phyloP scores from a whole-genome alignment of 352 stramenopile species.

The Globisporangium megalacanthum region DNA sequence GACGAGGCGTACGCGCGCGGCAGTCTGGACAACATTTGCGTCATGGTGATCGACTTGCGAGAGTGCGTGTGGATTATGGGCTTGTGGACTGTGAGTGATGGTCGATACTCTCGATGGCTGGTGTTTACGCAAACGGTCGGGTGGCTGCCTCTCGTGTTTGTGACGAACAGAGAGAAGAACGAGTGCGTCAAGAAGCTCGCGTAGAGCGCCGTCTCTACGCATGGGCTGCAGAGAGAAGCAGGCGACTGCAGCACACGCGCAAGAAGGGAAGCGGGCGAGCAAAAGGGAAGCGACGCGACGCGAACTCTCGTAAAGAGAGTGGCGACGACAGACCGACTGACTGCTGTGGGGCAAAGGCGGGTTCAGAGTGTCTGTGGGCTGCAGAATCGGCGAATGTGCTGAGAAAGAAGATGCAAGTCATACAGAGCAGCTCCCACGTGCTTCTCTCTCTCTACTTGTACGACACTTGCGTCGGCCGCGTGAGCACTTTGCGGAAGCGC shows the following conservation, averaged over 20 bases:
- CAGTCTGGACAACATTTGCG: slow-evolving; percentile 90
- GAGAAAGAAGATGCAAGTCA: neutral
- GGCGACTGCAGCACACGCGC: neutral
- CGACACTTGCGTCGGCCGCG: slow-evolving; percentile 37
- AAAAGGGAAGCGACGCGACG: neutral
- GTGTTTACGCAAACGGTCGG: neutral
- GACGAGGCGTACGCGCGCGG: slow-evolving; percentile 80
- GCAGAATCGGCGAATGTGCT: too few species aligned
- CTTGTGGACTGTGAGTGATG: neutral
- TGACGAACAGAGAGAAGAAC: slow-evolving; percentile 38
- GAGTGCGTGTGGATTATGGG: slow-evolving; percentile 24
- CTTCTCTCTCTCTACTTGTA: slow-evolving; percentile 33
- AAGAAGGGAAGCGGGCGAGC: too few species aligned
- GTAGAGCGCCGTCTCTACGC: slow-evolving; percentile 14
- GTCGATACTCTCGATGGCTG: neutral
- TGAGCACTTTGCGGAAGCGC: slow-evolving; percentile 58
- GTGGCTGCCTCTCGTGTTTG: neutral
- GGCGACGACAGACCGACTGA: neutral
- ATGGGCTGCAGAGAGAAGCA: neutral
- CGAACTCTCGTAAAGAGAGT: neutral
- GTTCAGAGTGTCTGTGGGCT: too few species aligned
- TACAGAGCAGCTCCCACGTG: slow-evolving; percentile 3
- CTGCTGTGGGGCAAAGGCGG: too few species aligned
- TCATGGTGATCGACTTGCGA: slow-evolving; percentile 88
- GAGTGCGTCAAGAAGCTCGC: slow-evolving; percentile 32